Evolutionary conservation across 345 rosid genomes (phyloP).

Genomic region (Luvunga scandens): DNA sequence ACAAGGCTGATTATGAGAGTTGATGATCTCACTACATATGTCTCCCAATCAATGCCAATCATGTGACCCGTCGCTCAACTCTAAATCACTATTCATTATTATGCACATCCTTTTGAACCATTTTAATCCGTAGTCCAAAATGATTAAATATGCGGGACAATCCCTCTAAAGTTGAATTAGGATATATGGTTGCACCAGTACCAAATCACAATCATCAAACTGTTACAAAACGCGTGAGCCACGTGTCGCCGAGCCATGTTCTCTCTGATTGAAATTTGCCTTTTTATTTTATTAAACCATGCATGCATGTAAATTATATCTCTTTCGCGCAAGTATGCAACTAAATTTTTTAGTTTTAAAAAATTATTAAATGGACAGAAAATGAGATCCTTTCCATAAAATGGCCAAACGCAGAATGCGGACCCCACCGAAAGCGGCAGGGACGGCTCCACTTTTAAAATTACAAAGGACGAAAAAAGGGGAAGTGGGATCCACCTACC

Average conservation of each 20-base stretch:
- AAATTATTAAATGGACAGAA: neutral
- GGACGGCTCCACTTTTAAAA: constrained; percentile 4
- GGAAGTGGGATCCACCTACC: neutral
- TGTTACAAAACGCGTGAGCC: neutral
- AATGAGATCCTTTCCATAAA: neutral
- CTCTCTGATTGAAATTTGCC: too few species aligned
- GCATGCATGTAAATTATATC: neutral
- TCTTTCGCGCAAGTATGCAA: neutral
- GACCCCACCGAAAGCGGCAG: constrained; percentile 14
- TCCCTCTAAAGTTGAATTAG: too few species aligned
- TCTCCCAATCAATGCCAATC: too few species aligned
- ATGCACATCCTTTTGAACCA: too few species aligned
- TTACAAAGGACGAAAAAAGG: neutral
- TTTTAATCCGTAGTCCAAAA: too few species aligned
- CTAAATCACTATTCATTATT: too few species aligned
- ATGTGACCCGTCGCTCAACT: too few species aligned
- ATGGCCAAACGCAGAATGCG: neutral
- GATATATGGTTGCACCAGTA: too few species aligned
- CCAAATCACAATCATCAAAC: neutral
- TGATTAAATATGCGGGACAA: too few species aligned
- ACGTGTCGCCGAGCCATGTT: neutral
- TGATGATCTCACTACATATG: too few species aligned
- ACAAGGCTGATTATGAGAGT: too few species aligned
- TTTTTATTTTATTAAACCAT: neutral
- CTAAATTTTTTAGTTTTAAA: too few species aligned